Percentiles rank a stretch among this genome's conserved stretches.
Conservation (phyloP, 2,329 filamentous ascomycete species). For the Lasiodiplodia theobromae region DNA sequence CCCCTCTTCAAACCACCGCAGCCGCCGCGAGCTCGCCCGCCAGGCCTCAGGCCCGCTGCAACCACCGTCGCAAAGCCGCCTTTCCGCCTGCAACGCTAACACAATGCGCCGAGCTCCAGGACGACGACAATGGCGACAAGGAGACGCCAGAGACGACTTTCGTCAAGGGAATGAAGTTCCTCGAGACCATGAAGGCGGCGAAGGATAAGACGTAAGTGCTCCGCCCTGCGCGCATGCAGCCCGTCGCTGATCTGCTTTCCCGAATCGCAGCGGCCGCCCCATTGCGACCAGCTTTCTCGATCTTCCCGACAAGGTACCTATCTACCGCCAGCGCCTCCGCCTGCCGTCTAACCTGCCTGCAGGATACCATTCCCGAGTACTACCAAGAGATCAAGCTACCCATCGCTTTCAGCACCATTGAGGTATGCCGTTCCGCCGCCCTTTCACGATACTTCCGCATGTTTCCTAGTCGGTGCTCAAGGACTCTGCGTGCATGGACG, state of each 20-base stretch:
- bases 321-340: conserved; percentile 29
- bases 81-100: conserved; percentile 24
- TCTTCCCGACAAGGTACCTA: conserved; percentile 65
- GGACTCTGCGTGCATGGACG: conserved; percentile 17
- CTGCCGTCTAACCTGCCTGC: conserved; percentile 35
- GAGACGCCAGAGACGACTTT: conserved; percentile 75
- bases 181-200: conserved; percentile 77
- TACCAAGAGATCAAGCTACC: conserved; percentile 80
- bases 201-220: conserved; percentile 78
- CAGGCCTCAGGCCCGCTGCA: conserved; percentile 12
- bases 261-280: conserved; percentile 63
- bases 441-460: conserved; percentile 6
- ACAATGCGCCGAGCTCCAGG: conserved; percentile 35
- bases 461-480: neutral
- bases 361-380: conserved; percentile 73
- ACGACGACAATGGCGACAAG: conserved; percentile 35
- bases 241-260: conserved; percentile 14
- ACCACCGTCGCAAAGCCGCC: neutral
- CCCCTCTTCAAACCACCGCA: conserved; percentile 39
- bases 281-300: conserved; percentile 79
- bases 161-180: conserved; percentile 73
- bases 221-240: conserved; percentile 23
- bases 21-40: conserved; percentile 24
- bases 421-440: conserved; percentile 54
- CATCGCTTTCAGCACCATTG: conserved; percentile 78